phyloP scores from a whole-genome alignment of 805 yeast genomes.

The Spathaspora arborariae region DNA sequence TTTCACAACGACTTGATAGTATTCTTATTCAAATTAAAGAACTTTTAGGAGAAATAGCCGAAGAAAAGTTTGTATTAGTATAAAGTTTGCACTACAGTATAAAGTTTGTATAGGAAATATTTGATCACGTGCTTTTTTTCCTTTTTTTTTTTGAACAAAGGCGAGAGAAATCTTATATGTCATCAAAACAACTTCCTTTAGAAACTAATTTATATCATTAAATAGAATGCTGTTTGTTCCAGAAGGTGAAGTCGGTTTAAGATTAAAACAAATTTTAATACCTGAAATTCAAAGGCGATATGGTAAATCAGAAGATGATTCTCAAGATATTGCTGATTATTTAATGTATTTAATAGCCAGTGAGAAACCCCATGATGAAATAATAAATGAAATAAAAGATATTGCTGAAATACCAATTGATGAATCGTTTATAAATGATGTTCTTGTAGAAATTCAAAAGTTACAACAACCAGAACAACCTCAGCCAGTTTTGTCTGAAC shows the following conservation, averaged over 20 bases:
- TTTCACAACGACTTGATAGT: slow-evolving; percentile 59
- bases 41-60: slow-evolving; percentile 63
- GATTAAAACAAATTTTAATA: slow-evolving; percentile 30
- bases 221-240: slow-evolving; percentile 33
- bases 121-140: not conserved
- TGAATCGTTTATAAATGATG: slow-evolving; percentile 50
- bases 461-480: slow-evolving; percentile 15
- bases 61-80: slow-evolving; percentile 53
- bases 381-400: slow-evolving; percentile 55
- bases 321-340: slow-evolving; percentile 66
- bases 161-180: not conserved
- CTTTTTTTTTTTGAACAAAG: not conserved
- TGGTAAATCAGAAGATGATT: slow-evolving; percentile 33
- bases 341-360: slow-evolving; percentile 68
- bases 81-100: too few species aligned
- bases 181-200: not conserved
- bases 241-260: slow-evolving; percentile 36
- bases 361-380: slow-evolving; percentile 58
- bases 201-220: not conserved
- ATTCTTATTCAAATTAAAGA: slow-evolving; percentile 53
- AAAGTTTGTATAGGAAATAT: not conserved
- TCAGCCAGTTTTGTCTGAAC: slow-evolving; percentile 4
- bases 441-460: slow-evolving; percentile 53
- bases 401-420: slow-evolving; percentile 62
- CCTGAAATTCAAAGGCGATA: slow-evolving; percentile 33